Evolutionary conservation across 208 protist genomes (phyloP), one percentile per base, ranked within the genome.

Genomic region (Acanthamoeba lenticulata): DNA sequence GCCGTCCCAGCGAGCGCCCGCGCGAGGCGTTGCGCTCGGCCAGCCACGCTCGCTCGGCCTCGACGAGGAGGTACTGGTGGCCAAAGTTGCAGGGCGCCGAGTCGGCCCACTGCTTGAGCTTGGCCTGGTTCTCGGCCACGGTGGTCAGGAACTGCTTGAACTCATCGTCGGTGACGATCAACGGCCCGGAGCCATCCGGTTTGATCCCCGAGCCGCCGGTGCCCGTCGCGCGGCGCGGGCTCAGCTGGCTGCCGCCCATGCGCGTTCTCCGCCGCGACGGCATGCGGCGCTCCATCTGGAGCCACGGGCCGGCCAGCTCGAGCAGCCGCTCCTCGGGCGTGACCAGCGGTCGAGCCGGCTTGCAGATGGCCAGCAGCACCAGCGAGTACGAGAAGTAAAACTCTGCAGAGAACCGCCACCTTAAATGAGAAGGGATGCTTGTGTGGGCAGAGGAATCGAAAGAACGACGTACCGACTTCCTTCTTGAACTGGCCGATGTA

Each of bases 11-110:
- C 24, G 6, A 9, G 5, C 81, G 11, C 24, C 81, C 81, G 7
- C 81, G 6, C 21, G 27, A 60, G 13, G 4, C 4, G 5, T 55
- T 27, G 7, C 52, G 36, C 52, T 89, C 47, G 6, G 4, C 52
- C 36, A 65, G 3, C 81, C 81, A 89, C 36, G 11, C 44, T 7
- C 52, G 47, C 44, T 65, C 44, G 29, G 52, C 81, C 52, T 89
- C 81, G n/a, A 89, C 81, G 81, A 89, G 47, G 24, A 89, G 52
- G 81, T 89, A 89, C 52, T 89, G 81, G 45, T 89, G 81, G 47
- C 21, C 52, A 60, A 65, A 89, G 81, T 89, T 89, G 45, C 24
- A 42, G n/a, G 81, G 81, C 29, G 81, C 81, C 19, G 44, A 29
- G 52, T 89, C 81, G n/a, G 47, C 36, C 81, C 44, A 55, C 27